Conservation (phyloP, 2,329 filamentous ascomycete genomes). For the Colletotrichum sp. region DNA sequence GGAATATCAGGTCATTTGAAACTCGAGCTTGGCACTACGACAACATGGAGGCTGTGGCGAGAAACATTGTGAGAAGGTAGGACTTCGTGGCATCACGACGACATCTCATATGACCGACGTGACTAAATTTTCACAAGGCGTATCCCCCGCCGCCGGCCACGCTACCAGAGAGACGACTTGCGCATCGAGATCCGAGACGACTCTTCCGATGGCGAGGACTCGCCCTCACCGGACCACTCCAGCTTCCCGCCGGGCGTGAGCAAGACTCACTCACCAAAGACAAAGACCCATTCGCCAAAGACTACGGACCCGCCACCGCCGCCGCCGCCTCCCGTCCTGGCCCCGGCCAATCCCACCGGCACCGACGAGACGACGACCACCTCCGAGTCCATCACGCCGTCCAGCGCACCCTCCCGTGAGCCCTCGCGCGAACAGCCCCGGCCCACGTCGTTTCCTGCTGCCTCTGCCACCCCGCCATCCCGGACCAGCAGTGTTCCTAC, state of each 20-base stretch:
- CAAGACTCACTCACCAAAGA: neutral
- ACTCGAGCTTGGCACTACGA: neutral
- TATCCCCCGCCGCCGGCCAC: neutral
- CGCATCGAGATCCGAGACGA: constrained; percentile 7
- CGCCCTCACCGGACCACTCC: neutral
- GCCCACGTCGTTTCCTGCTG: neutral
- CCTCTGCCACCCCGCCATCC: neutral
- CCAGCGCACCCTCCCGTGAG: neutral
- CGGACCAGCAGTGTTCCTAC: neutral
- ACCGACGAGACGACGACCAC: neutral
- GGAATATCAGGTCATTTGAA: neutral
- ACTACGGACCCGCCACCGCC: neutral
- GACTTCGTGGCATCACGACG: neutral
- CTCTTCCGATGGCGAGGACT: constrained; percentile 14
- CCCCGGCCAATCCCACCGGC: constrained; percentile 1
- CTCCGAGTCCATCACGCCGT: neutral
- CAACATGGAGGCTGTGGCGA: neutral
- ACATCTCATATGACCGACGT: neutral
- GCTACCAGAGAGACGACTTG: neutral
- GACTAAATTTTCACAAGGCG: neutral
- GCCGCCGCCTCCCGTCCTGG: constrained; percentile 1
- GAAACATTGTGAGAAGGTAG: constrained; percentile 11
- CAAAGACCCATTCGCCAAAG: neutral
- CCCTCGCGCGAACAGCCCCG: neutral
- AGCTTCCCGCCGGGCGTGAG: neutral